Percentiles rank a stretch among this genome's conserved stretches.
phyloP scores from a whole-genome alignment of 257 asterid genomes.

The Jaltomata sinuosa region DNA sequence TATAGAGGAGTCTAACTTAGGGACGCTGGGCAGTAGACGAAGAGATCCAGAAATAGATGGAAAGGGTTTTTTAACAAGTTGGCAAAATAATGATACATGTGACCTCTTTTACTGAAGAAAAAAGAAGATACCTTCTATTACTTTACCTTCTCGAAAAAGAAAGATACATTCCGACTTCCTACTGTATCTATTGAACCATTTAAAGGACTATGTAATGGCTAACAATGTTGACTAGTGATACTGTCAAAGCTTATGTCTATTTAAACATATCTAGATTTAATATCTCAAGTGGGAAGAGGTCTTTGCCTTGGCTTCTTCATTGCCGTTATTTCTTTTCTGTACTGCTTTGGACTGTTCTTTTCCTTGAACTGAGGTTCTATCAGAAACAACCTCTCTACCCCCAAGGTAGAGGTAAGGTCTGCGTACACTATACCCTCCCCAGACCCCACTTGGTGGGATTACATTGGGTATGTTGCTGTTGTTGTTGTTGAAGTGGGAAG shows the following conservation, averaged over 20 bases:
- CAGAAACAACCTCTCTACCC: too few relatives aligned
- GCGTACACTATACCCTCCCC: too few relatives aligned
- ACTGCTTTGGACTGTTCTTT: too few relatives aligned
- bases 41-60: not conserved
- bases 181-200: not conserved
- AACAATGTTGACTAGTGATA: not conserved
- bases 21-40: not conserved
- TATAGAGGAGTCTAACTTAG: not conserved
- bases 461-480: too few relatives aligned
- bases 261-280: not conserved
- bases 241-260: not conserved
- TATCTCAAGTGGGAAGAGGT: not conserved
- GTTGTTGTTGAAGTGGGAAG: not conserved
- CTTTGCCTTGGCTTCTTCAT: too few relatives aligned
- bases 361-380: too few relatives aligned
- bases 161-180: not conserved
- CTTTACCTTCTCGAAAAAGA: not conserved
- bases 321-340: too few relatives aligned
- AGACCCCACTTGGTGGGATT: too few relatives aligned
- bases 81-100: not conserved
- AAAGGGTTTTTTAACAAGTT: not conserved
- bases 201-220: not conserved
- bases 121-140: not conserved
- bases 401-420: too few relatives aligned
- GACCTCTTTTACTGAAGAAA: not conserved